Percentiles rank a stretch among this genome's conserved stretches.
These are phyloP conservation scores for Aspergillus cristatus DNA, from an alignment of 495 filamentous ascomycete species.

Conservation along the genomic window DNA sequence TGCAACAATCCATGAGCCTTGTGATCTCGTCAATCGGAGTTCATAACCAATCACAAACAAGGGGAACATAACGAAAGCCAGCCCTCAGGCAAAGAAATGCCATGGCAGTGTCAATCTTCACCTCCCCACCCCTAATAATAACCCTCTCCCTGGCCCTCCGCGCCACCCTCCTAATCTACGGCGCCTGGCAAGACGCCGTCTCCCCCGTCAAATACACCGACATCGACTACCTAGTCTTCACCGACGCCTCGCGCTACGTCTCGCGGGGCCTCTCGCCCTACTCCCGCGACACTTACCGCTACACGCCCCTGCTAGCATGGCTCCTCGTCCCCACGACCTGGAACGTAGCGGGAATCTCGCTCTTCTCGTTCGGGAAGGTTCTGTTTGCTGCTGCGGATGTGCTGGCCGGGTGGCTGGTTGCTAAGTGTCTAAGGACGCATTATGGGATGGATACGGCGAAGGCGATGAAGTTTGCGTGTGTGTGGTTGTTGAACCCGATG, in stretches of 20 bases:
- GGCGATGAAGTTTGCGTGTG: conserved; percentile 65
- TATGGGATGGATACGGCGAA: conserved; percentile 38
- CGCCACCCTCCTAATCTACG: conserved; percentile 66
- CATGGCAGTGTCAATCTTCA: no score
- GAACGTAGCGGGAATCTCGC: conserved; percentile 10
- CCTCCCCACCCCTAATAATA: conserved; percentile 50
- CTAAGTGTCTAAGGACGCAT: conserved; percentile 43
- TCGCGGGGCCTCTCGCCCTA: conserved; percentile 63
- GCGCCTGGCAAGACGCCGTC: conserved; percentile 81
- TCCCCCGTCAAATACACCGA: conserved; percentile 95
- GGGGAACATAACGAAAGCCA: no score
- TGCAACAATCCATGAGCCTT: no score
- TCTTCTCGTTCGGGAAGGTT: conserved; percentile 75
- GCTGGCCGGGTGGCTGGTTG: conserved; percentile 77
- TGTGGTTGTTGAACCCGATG: conserved; percentile 97
- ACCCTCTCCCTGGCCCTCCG: conserved; percentile 59
- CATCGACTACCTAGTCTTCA: conserved; percentile 98
- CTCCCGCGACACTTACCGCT: conserved; percentile 85
- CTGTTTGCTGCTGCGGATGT: conserved; percentile 79
- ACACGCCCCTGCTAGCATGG: conserved; percentile 91
- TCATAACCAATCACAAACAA: no score
- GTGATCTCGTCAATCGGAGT: no score
- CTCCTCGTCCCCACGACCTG: conserved; percentile 73
- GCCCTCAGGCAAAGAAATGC: no score
- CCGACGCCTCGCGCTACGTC: conserved; percentile 82